These are phyloP conservation scores for Pezicula neosporulosa DNA, from an alignment of 2,329 filamentous ascomycete species.

Conservation along the genomic window DNA sequence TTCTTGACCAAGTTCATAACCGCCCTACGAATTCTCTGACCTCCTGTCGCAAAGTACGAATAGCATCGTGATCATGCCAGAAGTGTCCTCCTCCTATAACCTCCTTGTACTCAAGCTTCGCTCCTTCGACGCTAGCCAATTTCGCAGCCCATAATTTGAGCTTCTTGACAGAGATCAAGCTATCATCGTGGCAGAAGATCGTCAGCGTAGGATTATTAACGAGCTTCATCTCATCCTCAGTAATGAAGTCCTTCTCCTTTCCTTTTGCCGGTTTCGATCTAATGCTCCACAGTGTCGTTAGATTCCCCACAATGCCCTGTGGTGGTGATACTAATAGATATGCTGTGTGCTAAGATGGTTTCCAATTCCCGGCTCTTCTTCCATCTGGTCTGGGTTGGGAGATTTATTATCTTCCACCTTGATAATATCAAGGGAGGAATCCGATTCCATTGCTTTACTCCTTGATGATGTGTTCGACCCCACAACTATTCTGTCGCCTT, in stretches of 20 bases:
- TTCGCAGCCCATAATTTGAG: constrained; percentile 62
- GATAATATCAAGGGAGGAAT: constrained; percentile 5
- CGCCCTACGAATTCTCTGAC: constrained; percentile 14
- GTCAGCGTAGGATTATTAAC: constrained; percentile 59
- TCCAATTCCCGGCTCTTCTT: constrained; percentile 12
- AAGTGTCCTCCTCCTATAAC: constrained; percentile 50
- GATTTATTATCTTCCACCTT: neutral
- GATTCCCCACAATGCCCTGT: constrained; percentile 53
- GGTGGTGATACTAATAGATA: constrained; percentile 70
- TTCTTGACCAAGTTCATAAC: constrained; percentile 1
- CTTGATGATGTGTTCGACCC: constrained; percentile 14
- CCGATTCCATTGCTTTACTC: constrained; percentile 25
- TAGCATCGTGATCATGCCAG: constrained; percentile 33
- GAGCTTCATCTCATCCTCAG: constrained; percentile 48
- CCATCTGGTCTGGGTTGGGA: neutral
- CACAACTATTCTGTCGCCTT: constrained; percentile 22
- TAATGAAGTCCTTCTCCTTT: constrained; percentile 24
- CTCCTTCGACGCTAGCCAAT: constrained; percentile 32
- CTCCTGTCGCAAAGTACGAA: constrained; percentile 16
- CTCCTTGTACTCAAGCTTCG: constrained; percentile 23
- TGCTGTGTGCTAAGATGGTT: constrained; percentile 35
- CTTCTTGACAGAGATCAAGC: constrained; percentile 65
- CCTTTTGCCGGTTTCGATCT: constrained; percentile 2
- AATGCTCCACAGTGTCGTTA: constrained; percentile 51
- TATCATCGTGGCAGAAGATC: constrained; percentile 72